Evolutionary conservation across 345 rosid genomes (phyloP), one percentile per base, ranked within the genome.

Genomic region (Euphorbia pulcherrima): DNA sequence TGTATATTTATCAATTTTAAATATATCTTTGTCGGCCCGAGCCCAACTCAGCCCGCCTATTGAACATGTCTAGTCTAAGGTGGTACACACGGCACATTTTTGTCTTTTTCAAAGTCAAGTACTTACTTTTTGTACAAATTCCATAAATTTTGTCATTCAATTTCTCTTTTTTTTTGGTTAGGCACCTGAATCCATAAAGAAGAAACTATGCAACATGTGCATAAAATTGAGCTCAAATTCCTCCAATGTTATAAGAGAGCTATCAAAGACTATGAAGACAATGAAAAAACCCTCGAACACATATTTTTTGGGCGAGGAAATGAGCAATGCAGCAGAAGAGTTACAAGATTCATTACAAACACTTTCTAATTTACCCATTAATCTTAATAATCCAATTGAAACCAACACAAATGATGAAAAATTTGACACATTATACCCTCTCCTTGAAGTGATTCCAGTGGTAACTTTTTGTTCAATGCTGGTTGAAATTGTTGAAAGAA

Each of bases 171-270:
- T 35, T 23, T 16, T 35, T 6, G 7, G 8, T 0, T 78, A 84
- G 88, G 80, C 70, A 0, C 68, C 84, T 21, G 82, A 76, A 13
- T 57, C 52, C 8, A 44, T 80, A 40, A 82, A 78, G 86, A 74
- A 80, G 35, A 81, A 69, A 33, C 70, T 82, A 16, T 48, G 77
- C 47, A 65, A 13, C 11, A 33, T 33, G 12, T 82, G 84, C 78
- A 21, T 70, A 65, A 76, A 26, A 64, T 67, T 80, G 68, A 76
- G 86, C 61, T 72, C 83, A 61, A 69, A 33, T 65, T 74, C 78
- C 60, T 74, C 80, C 23, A 72, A n/a, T 20, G 78, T 69, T 16
- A 33, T 80, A 48, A 76, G 62, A 69, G 84, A 74, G 75, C 62
- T 80, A 46, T 72, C 73, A 35, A 62, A 67, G 50, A 76, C 65